Conservation (phyloP, 1,139 yeast genomes). For the Magnusiomyces paraingens region DNA sequence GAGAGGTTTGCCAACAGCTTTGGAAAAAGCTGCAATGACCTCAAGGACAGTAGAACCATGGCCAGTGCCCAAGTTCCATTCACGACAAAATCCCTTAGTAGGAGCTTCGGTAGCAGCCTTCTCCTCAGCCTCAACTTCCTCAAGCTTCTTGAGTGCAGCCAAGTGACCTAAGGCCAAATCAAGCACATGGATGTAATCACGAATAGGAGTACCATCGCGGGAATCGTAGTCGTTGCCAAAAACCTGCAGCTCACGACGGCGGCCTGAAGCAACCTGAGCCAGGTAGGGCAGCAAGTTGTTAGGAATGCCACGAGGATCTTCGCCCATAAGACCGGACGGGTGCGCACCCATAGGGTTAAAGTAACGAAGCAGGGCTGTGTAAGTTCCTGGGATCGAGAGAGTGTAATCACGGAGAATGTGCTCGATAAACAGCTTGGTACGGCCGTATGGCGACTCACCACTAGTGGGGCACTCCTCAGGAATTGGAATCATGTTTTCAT, state of each 20-base stretch:
- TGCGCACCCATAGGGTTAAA: constrained; percentile 86
- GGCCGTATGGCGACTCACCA: constrained; percentile 74
- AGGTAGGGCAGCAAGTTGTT: constrained; percentile 69
- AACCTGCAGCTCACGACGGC: constrained; percentile 56
- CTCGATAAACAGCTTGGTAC: constrained; percentile 63
- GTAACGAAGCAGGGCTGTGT: constrained; percentile 63
- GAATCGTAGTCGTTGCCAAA: constrained; percentile 63
- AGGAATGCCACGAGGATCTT: constrained; percentile 73
- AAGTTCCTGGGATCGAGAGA: constrained; percentile 46
- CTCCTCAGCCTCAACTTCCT: constrained; percentile 14
- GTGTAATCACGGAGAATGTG: constrained; percentile 54
- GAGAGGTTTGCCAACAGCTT: constrained; percentile 59
- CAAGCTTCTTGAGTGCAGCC: constrained; percentile 58
- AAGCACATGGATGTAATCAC: constrained; percentile 77
- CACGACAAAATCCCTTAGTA: constrained; percentile 52
- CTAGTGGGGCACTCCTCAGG: constrained; percentile 75
- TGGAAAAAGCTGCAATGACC: constrained; percentile 58
- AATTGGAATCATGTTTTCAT: constrained; percentile 68
- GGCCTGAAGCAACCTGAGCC: constrained; percentile 73
- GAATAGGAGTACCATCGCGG: constrained; percentile 73
- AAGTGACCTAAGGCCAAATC: constrained; percentile 79
- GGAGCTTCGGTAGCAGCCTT: constrained; percentile 16
- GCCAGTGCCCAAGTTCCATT: constrained; percentile 84
- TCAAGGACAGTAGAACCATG: constrained; percentile 73
- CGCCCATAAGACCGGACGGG: constrained; percentile 73